These are phyloP conservation scores for Draba incana DNA, from an alignment of 345 rosid genomes.

Conservation along the genomic window DNA sequence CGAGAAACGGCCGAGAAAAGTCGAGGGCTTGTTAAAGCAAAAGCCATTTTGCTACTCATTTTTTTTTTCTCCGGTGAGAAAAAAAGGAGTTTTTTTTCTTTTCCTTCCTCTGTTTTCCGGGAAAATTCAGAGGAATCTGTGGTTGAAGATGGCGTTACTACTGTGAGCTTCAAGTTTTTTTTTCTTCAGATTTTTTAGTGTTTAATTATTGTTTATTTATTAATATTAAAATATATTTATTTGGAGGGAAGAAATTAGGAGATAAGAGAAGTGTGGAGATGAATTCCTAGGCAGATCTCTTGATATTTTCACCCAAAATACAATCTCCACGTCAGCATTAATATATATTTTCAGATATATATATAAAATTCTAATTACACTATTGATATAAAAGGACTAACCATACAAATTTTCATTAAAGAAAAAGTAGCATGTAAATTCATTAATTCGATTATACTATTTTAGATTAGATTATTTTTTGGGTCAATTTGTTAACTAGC, in stretches of 20 bases:
- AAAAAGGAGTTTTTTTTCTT: slow-evolving; percentile 19
- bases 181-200: neutral
- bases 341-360: too few relatives aligned
- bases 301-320: slow-evolving; percentile 29
- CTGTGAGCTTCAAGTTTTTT: slow-evolving; percentile 34
- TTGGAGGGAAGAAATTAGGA: slow-evolving; percentile 49
- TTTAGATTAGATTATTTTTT: too few relatives aligned
- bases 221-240: neutral
- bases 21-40: slow-evolving; percentile 36
- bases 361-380: too few relatives aligned
- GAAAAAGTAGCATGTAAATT: too few relatives aligned
- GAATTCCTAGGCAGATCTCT: slow-evolving; percentile 45
- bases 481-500: too few relatives aligned
- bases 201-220: neutral
- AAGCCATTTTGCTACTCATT: slow-evolving; percentile 42
- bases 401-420: too few relatives aligned
- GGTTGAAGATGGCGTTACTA: slow-evolving; percentile 18
- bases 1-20: slow-evolving; percentile 33
- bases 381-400: too few relatives aligned
- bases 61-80: slow-evolving; percentile 18
- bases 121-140: slow-evolving; percentile 16
- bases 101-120: slow-evolving; percentile 29
- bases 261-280: slow-evolving; percentile 68
- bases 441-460: too few relatives aligned
- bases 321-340: slow-evolving; percentile 51